Base-by-base conservation (phyloP, 225 moss, liverwort and hornwort genomes). In the Asterella californica region DNA sequence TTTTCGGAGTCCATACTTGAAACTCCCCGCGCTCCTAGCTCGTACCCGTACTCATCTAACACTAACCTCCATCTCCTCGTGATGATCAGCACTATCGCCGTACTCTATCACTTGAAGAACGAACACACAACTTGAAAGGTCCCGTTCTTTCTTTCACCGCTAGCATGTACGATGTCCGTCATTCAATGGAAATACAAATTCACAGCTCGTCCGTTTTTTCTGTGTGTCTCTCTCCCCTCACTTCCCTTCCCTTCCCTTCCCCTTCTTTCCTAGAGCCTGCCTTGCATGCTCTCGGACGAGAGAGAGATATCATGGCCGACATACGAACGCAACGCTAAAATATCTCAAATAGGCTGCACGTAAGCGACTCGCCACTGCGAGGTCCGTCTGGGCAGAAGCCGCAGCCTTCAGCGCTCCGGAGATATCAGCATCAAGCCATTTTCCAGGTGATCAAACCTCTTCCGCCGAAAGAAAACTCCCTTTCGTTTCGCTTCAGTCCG, bases 41-140 rank as follows among this genome's bases (percentile, higher is more conserved):
- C 70, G 42, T 9, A 38, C 38, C 70, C 70, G 70, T 71, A 71
- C 70, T 46, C 70, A 71, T 46, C 70, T 7, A 46, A 71, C 70
- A 71, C 45, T 71, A 46, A 33, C 22, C 24, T 34, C 36, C 42
- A 18, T 24, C 25, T 71, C 36, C 22, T 71, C 42, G 19, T 42
- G 17, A 15, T 71, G 42, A 71, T 71, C 34, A 42, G 1, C 70
- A 71, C 21, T 38, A 15, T 24, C 42, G 19, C 42, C 42, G 70
- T 42, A 25, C 70, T 71, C 42, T 22, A 46, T 71, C 42, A 71
- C 45, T 46, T 36, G 46, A 42, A 19, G 17, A 34, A 4, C 70
- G 37, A 4, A 12, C 22, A n/a, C 27, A n/a, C 42, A 42, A n/a
- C n/a, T n/a, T n/a, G n/a, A n/a, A 42, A 42, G 42, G 42, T 42